phyloP scores from a whole-genome alignment of 108 stramenopile genomes.

The Skeletonema marinoi region DNA sequence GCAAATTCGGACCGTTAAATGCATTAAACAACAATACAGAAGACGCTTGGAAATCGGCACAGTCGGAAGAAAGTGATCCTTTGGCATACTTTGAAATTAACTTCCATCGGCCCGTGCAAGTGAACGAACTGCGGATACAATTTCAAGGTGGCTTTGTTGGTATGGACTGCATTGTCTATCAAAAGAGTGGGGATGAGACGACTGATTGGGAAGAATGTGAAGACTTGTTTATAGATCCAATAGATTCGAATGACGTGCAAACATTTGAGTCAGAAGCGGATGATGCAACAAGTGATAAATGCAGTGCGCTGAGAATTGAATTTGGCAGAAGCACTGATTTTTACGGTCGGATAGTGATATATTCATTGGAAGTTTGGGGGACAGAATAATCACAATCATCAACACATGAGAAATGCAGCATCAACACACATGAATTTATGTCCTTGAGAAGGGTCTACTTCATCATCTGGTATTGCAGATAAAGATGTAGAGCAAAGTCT shows the following conservation, averaged over 20 bases:
- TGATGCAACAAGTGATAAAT: slow-evolving; percentile 5
- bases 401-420: background rate
- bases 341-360: slow-evolving; percentile 51
- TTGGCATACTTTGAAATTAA: slow-evolving; percentile 40
- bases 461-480: too few species aligned
- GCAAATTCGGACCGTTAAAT: slow-evolving; percentile 44
- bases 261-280: slow-evolving; percentile 27
- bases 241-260: slow-evolving; percentile 46
- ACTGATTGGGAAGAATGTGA: slow-evolving; percentile 47
- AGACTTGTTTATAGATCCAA: slow-evolving; percentile 40
- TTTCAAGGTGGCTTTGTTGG: slow-evolving; percentile 54
- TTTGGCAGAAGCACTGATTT: slow-evolving; percentile 49
- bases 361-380: slow-evolving; percentile 53
- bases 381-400: background rate
- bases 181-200: slow-evolving; percentile 13
- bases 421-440: background rate
- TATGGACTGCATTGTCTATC: slow-evolving; percentile 42
- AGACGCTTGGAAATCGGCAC: slow-evolving; percentile 44
- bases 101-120: slow-evolving; percentile 33
- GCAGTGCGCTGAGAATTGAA: slow-evolving; percentile 39
- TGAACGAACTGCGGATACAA: slow-evolving; percentile 39
- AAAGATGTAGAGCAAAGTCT: too few species aligned
- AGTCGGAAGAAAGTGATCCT: slow-evolving; percentile 43
- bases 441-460: too few species aligned
- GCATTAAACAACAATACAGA: slow-evolving; percentile 36